Evolutionary conservation across 1,284 basidiomycete genomes (phyloP).

Genomic region (Wallemia hederae): DNA sequence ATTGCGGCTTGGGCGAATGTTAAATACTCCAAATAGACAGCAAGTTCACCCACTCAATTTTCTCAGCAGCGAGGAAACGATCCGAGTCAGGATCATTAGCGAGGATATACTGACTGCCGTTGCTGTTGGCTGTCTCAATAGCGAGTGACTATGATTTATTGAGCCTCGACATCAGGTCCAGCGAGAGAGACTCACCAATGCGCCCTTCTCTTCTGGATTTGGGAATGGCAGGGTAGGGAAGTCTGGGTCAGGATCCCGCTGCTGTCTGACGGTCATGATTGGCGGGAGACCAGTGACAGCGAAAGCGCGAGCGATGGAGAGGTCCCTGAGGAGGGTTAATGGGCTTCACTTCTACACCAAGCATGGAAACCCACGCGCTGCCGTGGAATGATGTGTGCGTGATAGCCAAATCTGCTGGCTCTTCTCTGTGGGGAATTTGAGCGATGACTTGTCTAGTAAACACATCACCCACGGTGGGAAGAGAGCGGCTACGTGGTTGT

Average conservation of each 20-base stretch:
- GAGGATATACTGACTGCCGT: slow-evolving; percentile 30
- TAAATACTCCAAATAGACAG: slow-evolving; percentile 1
- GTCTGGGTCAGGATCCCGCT: slow-evolving; percentile 33
- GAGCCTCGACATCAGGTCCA: neutral
- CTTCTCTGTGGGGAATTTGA: neutral
- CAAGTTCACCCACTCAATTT: slow-evolving; percentile 18
- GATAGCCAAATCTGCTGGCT: neutral
- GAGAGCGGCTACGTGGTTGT: neutral
- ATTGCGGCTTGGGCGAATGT: slow-evolving; percentile 15
- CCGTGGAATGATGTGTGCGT: slow-evolving; percentile 1
- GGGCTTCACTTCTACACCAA: neutral
- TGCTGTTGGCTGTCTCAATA: slow-evolving; percentile 26
- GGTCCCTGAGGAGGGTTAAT: neutral
- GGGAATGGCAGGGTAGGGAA: slow-evolving; percentile 57
- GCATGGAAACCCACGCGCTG: neutral
- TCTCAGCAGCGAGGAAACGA: slow-evolving; percentile 50
- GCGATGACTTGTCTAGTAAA: no score
- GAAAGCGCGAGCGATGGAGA: neutral
- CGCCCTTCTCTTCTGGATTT: slow-evolving; percentile 54
- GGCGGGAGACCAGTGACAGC: neutral
- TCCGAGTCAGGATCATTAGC: slow-evolving; percentile 67
- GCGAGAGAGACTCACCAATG: slow-evolving; percentile 7
- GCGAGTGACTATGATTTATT: slow-evolving; percentile 29
- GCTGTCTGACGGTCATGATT: slow-evolving; percentile 3
- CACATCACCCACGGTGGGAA: neutral